Base-by-base conservation (phyloP, 768 basidiomycete genomes). In the Termitomyces eurrhizus region DNA sequence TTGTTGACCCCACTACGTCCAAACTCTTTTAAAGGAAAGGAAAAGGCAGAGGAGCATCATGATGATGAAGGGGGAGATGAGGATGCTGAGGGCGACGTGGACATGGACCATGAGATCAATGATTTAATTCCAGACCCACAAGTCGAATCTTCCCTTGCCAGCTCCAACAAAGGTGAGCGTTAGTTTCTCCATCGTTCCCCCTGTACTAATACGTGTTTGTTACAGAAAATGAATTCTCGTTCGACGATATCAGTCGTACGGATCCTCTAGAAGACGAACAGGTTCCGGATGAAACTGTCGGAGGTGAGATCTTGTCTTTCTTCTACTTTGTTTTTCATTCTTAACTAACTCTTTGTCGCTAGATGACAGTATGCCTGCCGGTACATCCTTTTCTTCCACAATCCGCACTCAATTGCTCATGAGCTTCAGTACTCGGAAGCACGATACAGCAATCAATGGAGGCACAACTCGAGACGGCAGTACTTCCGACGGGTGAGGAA, bases 381-480 rank as follows among this genome's bases (percentile, higher is more conserved):
- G 64, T 67, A 67, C 48, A 39, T 62, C 33, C 13, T 39, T 64
- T 61, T 50, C 58, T 60, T 33, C 61, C 61, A 61, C 62, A 33
- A 62, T 67, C 50, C 62, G 64, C 50, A 59, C 62, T 13, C 57
- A 58, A 61, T 61, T 67, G 64, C 64, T 67, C 52, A 64, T 67
- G 64, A 67, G 66, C 64, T 67, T 65, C 61, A 64, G 60, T 64
- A 59, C 62, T 58, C 59, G 64, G 56, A 66, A 61, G 44, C 52
- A 37, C 46, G 53, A 51, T 57, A 14, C 57, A 32, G 3, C 49
- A 18, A 13, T 49, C 35, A 52, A 51, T 4, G 39, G 54, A 50
- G 52, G 26, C 18, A 51, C 54, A 39, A 12, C 9, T 5, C 24
- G 54, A 60, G 33, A 32, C 39, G 24, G 36, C 16, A 37, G 26